Evolutionary conservation across 208 protist species (phyloP), one percentile per base, ranked within the genome.

Genomic region (Wallacemonas rigidus): DNA sequence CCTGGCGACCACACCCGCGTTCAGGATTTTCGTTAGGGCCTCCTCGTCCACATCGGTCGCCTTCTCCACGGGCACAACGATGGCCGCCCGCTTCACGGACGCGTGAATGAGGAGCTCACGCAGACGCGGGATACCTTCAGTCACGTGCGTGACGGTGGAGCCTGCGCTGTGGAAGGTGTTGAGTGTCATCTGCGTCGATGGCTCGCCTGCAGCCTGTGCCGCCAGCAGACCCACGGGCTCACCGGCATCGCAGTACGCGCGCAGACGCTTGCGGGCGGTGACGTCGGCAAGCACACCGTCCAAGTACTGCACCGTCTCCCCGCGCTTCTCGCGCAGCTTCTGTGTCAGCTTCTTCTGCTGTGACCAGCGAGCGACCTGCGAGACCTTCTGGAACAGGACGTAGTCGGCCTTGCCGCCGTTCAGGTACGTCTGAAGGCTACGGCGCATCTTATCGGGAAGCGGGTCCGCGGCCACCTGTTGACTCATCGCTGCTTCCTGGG

Each of bases 121-220:
- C 56, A 99, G 85, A 75, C 99, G 95, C 40, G 99, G 99, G 77
- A 99, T 99, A 86, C 99, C 99, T 50, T 99, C 92, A n/a, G 99
- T 99, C 39, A 99, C 98, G 88, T 99, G 99, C 9, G 95, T 97
- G n/a, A 97, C 98, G 69, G 98, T 99, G 40, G 95, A 94, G 74
- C 99, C 99, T 36, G 99, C 99, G 62, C 99, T 98, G 89, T 99
- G 99, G 92, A 99, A 99, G 50, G 99, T 99, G 91, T 99, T 99
- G 8, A 99, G 92, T 41, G 99, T 99, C 99, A 99, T 99, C 84
- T 99, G 99, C 67, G 99, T 99, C 2, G 98, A 99, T 26, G 99
- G 99, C 80, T 99, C 99, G 54, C 99, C 99, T 43, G 99, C 98
- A 1, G 97, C 98, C 88, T 99, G 98, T 8, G 93, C 98, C 9